Base-by-base conservation (phyloP, 106 monocot species). In the Vanilla planifolia region DNA sequence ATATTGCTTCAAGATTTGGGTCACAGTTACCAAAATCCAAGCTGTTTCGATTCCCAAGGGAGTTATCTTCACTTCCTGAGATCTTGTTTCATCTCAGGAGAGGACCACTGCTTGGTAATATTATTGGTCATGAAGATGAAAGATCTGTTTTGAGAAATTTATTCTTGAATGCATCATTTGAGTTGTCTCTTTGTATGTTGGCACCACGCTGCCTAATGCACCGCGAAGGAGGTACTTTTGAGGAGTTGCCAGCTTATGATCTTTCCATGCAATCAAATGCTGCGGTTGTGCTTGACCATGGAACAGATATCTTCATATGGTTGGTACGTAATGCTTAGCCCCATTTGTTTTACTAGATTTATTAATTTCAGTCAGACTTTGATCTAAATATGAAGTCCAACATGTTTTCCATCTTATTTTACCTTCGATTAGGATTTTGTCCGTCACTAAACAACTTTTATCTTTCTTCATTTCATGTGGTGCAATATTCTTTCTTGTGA, bases 281-380 rank as follows among this genome's bases (percentile, higher is more conserved):
- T 35, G 98, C 98, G 2, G 85, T 98, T 32, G 85, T 98, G 20
- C 77, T 98, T 60, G 98, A 98, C 55, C 98, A 98, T 65, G 98
- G 94, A 59, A 95, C 94, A 0, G 89, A 95, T 80, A 63, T 95
- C 35, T 95, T 95, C 80, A 89, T 95, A 68, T 95, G 94, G 94
- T 43, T 95, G 89, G 94, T 90, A 90, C 69, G 88, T 61, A 14
- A 34, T 56, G 11, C 27, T 56, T 5, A 28, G 5, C 53, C 25
- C n/a, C 27, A 11, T 6, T n/a, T n/a, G 4, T 26, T 24, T 13
- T 10, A 8, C 21, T 25, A n/a, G 22, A 62, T 63, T 55, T 61
- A 6, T 2, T 23, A 33, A 21, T 33, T 61, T 1, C 57, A 57
- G 8, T 44, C 46, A 47, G 13, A 14, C 42, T 13, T 20, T 21